These are phyloP conservation scores for Malassezia equina DNA, from an alignment of 1,284 basidiomycete species.

Conservation along the genomic window DNA sequence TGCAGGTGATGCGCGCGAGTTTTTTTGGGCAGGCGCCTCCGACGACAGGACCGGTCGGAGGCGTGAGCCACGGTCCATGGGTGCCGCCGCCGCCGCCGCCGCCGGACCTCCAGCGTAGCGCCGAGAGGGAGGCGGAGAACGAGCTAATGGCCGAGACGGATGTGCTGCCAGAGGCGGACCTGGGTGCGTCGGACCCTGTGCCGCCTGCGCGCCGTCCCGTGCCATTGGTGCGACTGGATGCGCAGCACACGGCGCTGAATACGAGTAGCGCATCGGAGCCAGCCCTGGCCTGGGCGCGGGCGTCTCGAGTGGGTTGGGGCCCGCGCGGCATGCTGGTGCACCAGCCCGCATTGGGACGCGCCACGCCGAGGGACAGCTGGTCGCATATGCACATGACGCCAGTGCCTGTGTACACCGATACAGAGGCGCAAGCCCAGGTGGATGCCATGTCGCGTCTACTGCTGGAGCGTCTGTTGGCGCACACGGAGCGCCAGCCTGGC, in stretches of 20 bases:
- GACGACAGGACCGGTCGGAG: constrained; percentile 12
- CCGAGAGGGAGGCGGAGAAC: neutral
- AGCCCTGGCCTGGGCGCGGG: constrained; percentile 72
- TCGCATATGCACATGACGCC: neutral
- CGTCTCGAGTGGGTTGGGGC: constrained; percentile 84
- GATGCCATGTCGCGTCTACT: constrained; percentile 53
- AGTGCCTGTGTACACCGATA: neutral
- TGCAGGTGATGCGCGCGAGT: constrained; percentile 48
- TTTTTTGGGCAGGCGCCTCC: constrained; percentile 43
- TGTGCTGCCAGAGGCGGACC: neutral
- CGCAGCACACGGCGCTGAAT: neutral
- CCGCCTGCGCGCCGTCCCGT: neutral
- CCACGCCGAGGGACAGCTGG: neutral
- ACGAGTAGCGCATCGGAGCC: constrained; percentile 58
- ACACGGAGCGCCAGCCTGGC: constrained; percentile 58
- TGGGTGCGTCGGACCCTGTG: neutral
- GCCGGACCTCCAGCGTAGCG: neutral
- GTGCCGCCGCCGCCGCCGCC: neutral
- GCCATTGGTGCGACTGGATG: neutral
- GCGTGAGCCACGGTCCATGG: constrained; percentile 9
- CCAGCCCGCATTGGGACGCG: constrained; percentile 52
- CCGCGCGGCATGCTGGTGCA: constrained; percentile 67
- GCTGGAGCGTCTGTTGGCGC: constrained; percentile 66
- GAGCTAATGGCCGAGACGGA: neutral
- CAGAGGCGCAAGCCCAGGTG: neutral